Evolutionary conservation across 257 asterid species (phyloP).

Genomic region (Forsythia viridissima): DNA sequence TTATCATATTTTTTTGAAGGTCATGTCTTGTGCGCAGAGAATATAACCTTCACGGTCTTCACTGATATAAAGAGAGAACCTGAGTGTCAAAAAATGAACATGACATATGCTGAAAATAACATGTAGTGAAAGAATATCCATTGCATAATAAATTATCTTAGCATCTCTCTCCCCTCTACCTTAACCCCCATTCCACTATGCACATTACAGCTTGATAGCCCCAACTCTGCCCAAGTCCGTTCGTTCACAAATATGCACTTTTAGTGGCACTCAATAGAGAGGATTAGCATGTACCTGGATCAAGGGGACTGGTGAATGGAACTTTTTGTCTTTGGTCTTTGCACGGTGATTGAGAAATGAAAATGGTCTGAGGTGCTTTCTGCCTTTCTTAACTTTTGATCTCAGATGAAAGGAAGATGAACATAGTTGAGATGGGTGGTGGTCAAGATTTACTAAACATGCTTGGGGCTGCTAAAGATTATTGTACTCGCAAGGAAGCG

Average conservation of each 20-base stretch:
- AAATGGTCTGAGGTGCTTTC: conserved; percentile 12
- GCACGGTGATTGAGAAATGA: conserved; percentile 13
- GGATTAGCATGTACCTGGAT: neutral
- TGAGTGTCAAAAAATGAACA: neutral
- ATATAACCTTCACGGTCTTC: neutral
- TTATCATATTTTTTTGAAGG: neutral
- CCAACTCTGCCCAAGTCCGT: neutral
- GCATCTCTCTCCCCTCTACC: neutral
- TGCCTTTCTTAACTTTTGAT: conserved; percentile 8
- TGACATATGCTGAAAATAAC: neutral
- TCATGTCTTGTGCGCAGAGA: neutral
- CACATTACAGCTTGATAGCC: conserved; percentile 1
- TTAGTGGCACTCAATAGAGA: neutral
- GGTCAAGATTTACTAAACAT: conserved; percentile 69
- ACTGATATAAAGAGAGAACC: neutral
- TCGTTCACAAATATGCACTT: neutral
- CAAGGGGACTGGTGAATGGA: neutral
- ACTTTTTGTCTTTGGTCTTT: conserved; percentile 18
- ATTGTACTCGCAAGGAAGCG: conserved; percentile 77
- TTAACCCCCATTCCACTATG: neutral
- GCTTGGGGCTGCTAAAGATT: conserved; percentile 85
- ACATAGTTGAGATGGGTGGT: conserved; percentile 92
- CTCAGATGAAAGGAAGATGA: conserved; percentile 78
- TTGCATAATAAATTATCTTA: neutral
- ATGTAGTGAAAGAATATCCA: neutral